Percentiles rank a stretch among this genome's conserved stretches.
phyloP scores from a whole-genome alignment of 768 basidiomycete species.

The Suillus fuscotomentosus region DNA sequence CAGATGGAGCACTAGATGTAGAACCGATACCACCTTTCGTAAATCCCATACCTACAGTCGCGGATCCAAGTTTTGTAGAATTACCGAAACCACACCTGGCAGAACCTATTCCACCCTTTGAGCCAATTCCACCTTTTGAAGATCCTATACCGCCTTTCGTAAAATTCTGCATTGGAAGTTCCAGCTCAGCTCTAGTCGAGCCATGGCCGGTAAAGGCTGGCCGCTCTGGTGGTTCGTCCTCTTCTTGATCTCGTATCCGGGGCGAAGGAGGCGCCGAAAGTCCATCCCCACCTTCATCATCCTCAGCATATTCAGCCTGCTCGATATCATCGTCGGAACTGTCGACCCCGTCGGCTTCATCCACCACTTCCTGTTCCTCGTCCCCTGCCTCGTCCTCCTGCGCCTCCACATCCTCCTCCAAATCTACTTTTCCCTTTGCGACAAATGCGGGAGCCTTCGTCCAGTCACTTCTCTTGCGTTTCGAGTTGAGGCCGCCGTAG shows the following conservation, averaged over 20 bases:
- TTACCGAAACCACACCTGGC: constrained; percentile 30
- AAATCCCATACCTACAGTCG: constrained; percentile 19
- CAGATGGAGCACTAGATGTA: constrained; percentile 18
- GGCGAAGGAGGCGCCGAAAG: constrained; percentile 57
- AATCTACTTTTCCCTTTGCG: constrained; percentile 45
- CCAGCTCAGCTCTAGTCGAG: constrained; percentile 2
- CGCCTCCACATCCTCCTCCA: constrained; percentile 42
- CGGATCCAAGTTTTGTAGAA: background rate
- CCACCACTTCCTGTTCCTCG: constrained; percentile 31
- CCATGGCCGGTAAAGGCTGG: constrained; percentile 50
- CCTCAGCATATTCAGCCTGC: constrained; percentile 31
- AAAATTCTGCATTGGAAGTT: constrained; percentile 18
- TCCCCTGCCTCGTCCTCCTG: constrained; percentile 35
- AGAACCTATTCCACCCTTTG: constrained; percentile 30
- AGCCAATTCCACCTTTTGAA: constrained; percentile 22
- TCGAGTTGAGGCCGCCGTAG: constrained; percentile 24
- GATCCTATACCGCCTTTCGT: constrained; percentile 30
- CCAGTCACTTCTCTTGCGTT: constrained; percentile 57
- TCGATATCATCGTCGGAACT: constrained; percentile 25
- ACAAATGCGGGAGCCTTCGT: constrained; percentile 78
- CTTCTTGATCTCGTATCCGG: constrained; percentile 52
- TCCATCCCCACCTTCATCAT: constrained; percentile 43
- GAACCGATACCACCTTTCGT: constrained; percentile 45
- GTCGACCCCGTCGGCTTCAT: constrained; percentile 22
- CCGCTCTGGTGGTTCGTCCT: constrained; percentile 30